Evolutionary conservation across 257 asterid species (phyloP).

Genomic region (Fraxinus cuspidata): DNA sequence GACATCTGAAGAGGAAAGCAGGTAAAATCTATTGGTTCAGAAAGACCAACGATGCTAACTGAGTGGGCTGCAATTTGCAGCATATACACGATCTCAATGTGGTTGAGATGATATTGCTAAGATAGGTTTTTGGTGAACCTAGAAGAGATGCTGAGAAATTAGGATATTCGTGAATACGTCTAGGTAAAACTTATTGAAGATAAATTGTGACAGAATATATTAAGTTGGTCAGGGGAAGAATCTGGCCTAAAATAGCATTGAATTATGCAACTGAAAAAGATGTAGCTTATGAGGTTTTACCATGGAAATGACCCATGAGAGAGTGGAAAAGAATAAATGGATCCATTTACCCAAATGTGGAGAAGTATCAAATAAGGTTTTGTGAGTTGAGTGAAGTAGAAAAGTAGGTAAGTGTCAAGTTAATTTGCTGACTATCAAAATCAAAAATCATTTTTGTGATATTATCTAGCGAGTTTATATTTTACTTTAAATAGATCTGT

Average conservation of each 20-base stretch:
- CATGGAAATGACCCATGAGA: not conserved
- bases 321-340: too few relatives aligned
- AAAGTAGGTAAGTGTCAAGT: not conserved
- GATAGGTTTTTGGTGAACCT: not conserved
- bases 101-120: not conserved
- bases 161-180: not conserved
- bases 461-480: too few relatives aligned
- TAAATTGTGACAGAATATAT: not conserved
- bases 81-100: not conserved
- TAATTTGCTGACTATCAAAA: not conserved
- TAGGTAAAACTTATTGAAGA: not conserved
- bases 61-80: not conserved
- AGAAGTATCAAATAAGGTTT: not conserved
- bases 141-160: not conserved
- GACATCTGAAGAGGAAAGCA: conserved; percentile 77
- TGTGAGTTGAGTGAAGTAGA: not conserved
- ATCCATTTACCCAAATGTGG: not conserved
- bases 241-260: not conserved
- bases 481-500: too few relatives aligned
- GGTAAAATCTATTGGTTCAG: conserved; percentile 46
- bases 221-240: not conserved
- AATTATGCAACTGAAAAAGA: not conserved
- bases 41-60: not conserved
- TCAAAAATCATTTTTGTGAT: not conserved
- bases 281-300: not conserved